A percentile compares a stretch with the other conserved stretches of the same genome.
phyloP scores from a whole-genome alignment of 2,329 filamentous ascomycete species.

The Fusarium citri region DNA sequence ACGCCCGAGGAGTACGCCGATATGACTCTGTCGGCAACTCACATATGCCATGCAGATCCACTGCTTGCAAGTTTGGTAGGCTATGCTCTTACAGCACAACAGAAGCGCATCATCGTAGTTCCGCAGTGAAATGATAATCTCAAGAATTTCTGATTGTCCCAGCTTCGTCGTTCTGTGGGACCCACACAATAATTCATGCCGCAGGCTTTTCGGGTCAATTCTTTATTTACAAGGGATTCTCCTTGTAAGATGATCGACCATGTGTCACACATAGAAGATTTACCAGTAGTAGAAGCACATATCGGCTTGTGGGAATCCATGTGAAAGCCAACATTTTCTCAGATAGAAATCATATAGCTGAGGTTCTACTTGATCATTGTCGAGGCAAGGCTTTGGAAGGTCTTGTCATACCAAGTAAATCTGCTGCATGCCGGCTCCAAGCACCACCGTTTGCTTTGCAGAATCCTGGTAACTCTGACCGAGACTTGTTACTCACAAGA shows the following conservation, averaged over 20 bases:
- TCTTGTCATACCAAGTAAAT: conserved; percentile 71
- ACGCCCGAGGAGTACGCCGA: conserved; percentile 4
- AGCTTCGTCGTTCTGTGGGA: no score
- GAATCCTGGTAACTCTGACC: conserved; percentile 55
- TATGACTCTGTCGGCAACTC: conserved; percentile 21
- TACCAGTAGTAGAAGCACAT: not conserved
- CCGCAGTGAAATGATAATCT: not conserved
- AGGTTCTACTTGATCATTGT: conserved; percentile 1
- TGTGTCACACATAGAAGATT: not conserved
- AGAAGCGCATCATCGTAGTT: conserved; percentile 5
- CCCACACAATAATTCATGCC: not conserved
- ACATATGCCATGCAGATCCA: conserved; percentile 19
- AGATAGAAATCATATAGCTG: not conserved
- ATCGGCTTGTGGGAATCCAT: not conserved
- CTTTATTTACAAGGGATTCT: not conserved
- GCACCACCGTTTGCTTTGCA: conserved; percentile 67
- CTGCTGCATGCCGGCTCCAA: conserved; percentile 76
- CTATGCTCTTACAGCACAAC: conserved; percentile 11
- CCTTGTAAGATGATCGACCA: not conserved
- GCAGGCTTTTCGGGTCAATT: not conserved
- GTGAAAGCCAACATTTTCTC: not conserved
- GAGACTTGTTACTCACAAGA: not conserved
- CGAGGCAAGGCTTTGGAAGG: conserved; percentile 53
- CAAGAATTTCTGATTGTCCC: not conserved
- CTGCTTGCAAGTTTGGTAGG: conserved; percentile 13